Evolutionary conservation across 192 early-diverging fungal genomes (phyloP).

Genomic region (Coemansia sp.): DNA sequence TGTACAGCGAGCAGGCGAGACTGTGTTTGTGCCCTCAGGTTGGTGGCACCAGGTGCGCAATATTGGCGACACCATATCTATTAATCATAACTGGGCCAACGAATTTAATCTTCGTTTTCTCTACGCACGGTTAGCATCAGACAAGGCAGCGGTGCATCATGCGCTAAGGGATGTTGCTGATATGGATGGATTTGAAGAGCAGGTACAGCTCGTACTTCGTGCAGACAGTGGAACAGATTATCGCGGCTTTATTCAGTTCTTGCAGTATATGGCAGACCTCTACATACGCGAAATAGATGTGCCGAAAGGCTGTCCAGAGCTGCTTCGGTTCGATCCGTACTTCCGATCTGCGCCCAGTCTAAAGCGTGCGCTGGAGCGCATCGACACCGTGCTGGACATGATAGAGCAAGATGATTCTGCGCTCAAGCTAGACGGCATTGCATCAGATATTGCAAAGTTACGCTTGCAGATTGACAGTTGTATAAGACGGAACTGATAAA

Average conservation of each 20-base stretch:
- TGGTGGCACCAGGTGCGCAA: slow-evolving; percentile 79
- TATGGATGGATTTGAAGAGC: slow-evolving; percentile 33
- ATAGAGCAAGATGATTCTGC: slow-evolving; percentile 17
- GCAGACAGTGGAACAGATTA: slow-evolving; percentile 41
- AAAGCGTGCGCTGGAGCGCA: slow-evolving; percentile 7
- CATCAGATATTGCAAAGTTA: background rate
- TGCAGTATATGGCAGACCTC: slow-evolving; percentile 11
- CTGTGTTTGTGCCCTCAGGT: slow-evolving; percentile 69
- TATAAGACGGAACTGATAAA: too few relatives aligned
- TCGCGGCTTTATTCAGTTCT: slow-evolving; percentile 26
- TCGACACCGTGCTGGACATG: slow-evolving; percentile 13
- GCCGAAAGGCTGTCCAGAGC: background rate
- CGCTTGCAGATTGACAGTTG: background rate
- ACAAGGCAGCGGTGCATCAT: slow-evolving; percentile 52
- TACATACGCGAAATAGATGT: background rate
- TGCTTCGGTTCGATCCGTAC: slow-evolving; percentile 14
- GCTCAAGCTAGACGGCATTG: background rate
- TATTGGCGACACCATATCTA: slow-evolving; percentile 68
- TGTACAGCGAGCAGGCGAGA: slow-evolving; percentile 63
- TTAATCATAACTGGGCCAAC: slow-evolving; percentile 79
- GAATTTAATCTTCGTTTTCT: slow-evolving; percentile 57
- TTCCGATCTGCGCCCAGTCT: slow-evolving; percentile 19
- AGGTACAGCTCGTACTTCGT: slow-evolving; percentile 36
- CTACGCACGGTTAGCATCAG: slow-evolving; percentile 47
- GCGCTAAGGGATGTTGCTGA: slow-evolving; percentile 60